Percentiles rank a stretch among this genome's conserved stretches.
These are phyloP conservation scores for Pochonia chlamydosporia DNA, from an alignment of 2,329 filamentous ascomycete species.

Conservation along the genomic window DNA sequence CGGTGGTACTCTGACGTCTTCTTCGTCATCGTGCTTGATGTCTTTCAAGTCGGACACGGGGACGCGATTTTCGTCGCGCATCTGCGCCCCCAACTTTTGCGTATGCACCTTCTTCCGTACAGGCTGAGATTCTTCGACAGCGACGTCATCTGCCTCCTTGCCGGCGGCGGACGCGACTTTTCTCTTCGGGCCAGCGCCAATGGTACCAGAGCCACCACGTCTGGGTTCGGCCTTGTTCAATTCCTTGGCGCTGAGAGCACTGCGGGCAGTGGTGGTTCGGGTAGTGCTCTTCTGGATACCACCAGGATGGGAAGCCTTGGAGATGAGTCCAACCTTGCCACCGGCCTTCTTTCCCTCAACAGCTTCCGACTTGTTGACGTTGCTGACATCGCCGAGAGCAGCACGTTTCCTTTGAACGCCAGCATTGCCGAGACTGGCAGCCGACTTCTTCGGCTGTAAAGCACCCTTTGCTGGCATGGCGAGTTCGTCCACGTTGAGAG, in stretches of 20 bases:
- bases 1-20: background rate
- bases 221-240: slow-evolving; percentile 65
- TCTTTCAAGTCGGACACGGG: slow-evolving; percentile 21
- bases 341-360: slow-evolving; percentile 69
- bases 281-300: slow-evolving; percentile 69
- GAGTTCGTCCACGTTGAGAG: slow-evolving; percentile 59
- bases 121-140: slow-evolving; percentile 61
- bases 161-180: slow-evolving; percentile 44
- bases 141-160: slow-evolving; percentile 50
- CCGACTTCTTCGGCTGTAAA: slow-evolving; percentile 65
- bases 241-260: slow-evolving; percentile 62
- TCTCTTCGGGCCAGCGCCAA: slow-evolving; percentile 63
- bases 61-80: slow-evolving; percentile 45
- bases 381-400: slow-evolving; percentile 91
- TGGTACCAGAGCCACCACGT: slow-evolving; percentile 63
- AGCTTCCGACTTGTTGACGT: slow-evolving; percentile 74
- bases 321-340: slow-evolving; percentile 63
- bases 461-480: slow-evolving; percentile 54
- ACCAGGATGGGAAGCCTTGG: slow-evolving; percentile 76
- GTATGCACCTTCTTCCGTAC: slow-evolving; percentile 59
- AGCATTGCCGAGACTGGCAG: slow-evolving; percentile 41
- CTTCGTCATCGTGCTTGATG: slow-evolving; percentile 14
- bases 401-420: slow-evolving; percentile 63
- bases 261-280: slow-evolving; percentile 48
- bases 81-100: slow-evolving; percentile 8